Percentiles rank a stretch among this genome's conserved stretches.
Conservation (phyloP, 768 basidiomycete genomes). For the Suillus weaverae region DNA sequence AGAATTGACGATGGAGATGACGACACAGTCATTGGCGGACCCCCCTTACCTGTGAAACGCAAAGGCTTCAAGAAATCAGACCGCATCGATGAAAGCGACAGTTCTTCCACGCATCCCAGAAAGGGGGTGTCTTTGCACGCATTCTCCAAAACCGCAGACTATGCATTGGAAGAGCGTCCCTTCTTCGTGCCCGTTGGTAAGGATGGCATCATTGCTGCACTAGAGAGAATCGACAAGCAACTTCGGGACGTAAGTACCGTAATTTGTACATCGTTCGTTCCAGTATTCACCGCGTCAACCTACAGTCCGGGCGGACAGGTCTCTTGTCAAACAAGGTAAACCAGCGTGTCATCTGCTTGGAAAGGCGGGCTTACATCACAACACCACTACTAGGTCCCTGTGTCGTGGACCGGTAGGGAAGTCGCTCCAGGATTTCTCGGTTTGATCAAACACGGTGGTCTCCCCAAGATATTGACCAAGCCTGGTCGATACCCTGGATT, state of each 20-base stretch:
- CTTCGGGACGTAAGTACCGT: constrained; percentile 48
- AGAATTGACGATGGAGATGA: constrained; percentile 39
- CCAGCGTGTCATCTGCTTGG: neutral
- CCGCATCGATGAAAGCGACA: constrained; percentile 18
- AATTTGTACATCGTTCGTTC: neutral
- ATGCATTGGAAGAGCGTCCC: constrained; percentile 54
- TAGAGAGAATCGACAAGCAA: constrained; percentile 68
- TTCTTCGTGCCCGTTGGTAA: constrained; percentile 72
- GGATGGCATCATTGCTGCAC: constrained; percentile 65
- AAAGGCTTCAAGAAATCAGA: constrained; percentile 22
- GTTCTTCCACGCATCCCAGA: constrained; percentile 15
- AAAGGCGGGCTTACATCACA: neutral
- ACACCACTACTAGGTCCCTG: constrained; percentile 43
- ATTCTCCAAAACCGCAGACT: constrained; percentile 50
- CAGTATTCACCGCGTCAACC: neutral
- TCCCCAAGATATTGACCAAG: constrained; percentile 70
- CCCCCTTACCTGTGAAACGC: constrained; percentile 24
- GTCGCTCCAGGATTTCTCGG: constrained; percentile 72
- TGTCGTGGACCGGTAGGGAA: constrained; percentile 70
- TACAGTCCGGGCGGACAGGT: constrained; percentile 54
- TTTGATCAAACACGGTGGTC: constrained; percentile 79
- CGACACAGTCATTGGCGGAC: constrained; percentile 46
- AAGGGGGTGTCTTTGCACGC: constrained; percentile 27
- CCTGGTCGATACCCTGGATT: constrained; percentile 79
- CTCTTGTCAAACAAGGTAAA: constrained; percentile 65